Evolutionary conservation across 805 yeast species (phyloP).

Genomic region (Candida xyloterini): DNA sequence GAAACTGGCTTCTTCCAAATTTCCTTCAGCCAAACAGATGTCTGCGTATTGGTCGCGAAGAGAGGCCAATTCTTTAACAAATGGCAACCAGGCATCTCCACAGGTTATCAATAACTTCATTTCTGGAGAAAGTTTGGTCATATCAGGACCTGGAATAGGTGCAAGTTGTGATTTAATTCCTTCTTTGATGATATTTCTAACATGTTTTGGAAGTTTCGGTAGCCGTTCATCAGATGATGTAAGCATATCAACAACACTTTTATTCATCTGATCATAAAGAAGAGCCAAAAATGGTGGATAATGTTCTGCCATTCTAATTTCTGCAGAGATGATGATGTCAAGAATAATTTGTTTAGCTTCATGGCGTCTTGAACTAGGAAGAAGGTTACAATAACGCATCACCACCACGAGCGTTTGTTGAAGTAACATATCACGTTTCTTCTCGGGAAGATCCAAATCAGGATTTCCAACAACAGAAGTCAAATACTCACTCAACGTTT

Average conservation of each 20-base stretch:
- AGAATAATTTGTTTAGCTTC: conserved; percentile 24
- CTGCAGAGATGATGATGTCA: conserved; percentile 24
- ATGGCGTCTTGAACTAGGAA: conserved; percentile 18
- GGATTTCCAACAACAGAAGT: conserved; percentile 6
- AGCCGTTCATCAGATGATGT: conserved; percentile 6
- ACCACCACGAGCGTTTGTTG: conserved; percentile 24
- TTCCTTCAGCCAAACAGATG: conserved; percentile 25
- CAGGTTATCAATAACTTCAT: conserved; percentile 20
- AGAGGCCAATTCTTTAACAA: conserved; percentile 22
- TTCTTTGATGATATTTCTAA: conserved; percentile 12
- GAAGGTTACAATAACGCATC: conserved; percentile 24
- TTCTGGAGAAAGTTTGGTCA: conserved; percentile 20
- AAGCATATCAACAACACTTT: conserved; percentile 15
- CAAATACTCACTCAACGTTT: conserved; percentile 19
- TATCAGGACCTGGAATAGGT: conserved; percentile 21
- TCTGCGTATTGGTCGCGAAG: conserved; percentile 28
- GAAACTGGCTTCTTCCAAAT: conserved; percentile 18
- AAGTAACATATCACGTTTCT: conserved; percentile 15
- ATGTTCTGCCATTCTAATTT: conserved; percentile 22
- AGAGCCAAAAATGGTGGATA: conserved; percentile 28
- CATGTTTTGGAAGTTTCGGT: conserved; percentile 3
- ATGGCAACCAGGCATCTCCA: conserved; percentile 30
- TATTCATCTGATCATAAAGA: conserved; percentile 15
- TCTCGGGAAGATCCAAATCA: neutral
- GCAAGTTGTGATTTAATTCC: conserved; percentile 19